Percentiles rank a stretch among this genome's conserved stretches.
Conservation (phyloP, 331 rosid genomes). For the Quercus tomentella region DNA sequence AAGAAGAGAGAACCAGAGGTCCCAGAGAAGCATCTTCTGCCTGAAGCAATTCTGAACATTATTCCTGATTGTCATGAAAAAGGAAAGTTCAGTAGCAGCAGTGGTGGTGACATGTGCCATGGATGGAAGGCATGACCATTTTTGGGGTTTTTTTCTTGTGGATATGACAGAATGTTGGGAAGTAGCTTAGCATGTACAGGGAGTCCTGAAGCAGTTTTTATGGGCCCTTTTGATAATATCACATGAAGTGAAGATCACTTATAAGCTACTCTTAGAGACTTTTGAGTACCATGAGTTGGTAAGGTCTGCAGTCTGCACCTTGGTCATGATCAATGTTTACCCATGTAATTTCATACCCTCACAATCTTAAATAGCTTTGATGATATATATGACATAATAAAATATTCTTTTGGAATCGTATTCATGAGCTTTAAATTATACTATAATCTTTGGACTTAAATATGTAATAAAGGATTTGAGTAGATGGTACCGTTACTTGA, state of each 20-base stretch:
- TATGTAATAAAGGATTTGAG: neutral
- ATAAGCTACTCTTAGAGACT: no score
- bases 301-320: neutral
- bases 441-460: neutral
- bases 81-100: neutral
- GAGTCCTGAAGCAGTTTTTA: neutral
- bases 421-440: neutral
- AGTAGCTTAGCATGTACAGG: neutral
- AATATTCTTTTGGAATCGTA: neutral
- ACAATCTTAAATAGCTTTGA: neutral
- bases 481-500: neutral
- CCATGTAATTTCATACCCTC: neutral
- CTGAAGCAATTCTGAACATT: neutral
- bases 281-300: neutral
- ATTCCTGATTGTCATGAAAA: neutral
- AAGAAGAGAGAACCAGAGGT: conserved; percentile 4
- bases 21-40: neutral
- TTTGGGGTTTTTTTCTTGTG: neutral
- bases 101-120: neutral
- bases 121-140: conserved; percentile 8
- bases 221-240: neutral
- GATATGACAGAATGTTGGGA: neutral
- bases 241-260: neutral
- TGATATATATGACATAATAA: neutral
- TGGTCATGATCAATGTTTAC: neutral